A percentile compares a stretch with the other conserved stretches of the same genome.
Conservation (phyloP, 495 filamentous ascomycete genomes). For the Penicillium herquei region DNA sequence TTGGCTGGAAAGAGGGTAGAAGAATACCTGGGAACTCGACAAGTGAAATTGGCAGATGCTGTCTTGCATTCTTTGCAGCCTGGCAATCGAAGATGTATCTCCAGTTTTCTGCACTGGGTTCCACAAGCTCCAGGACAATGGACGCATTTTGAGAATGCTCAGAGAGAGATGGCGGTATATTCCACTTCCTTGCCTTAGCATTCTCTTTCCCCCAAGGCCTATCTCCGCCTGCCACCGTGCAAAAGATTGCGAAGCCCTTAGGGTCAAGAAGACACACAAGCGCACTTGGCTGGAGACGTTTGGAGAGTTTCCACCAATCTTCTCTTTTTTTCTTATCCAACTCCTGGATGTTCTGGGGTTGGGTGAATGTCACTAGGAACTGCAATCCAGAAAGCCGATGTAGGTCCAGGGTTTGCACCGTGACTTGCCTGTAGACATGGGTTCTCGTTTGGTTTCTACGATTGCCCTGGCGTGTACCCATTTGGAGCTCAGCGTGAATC, state of each 20-base stretch:
- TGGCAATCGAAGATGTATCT: neutral
- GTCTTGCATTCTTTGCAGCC: neutral
- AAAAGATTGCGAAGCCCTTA: conserved; percentile 1
- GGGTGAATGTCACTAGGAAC: conserved; percentile 1
- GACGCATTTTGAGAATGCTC: neutral
- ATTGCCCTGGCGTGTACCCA: conserved; percentile 18
- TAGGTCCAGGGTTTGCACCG: neutral
- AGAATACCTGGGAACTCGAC: conserved; percentile 8
- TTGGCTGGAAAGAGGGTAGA: conserved; percentile 2
- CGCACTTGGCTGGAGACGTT: neutral
- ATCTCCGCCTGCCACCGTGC: neutral
- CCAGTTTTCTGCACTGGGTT: neutral
- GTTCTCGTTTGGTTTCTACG: neutral
- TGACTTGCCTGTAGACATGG: conserved; percentile 5
- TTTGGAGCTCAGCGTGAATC: conserved; percentile 1
- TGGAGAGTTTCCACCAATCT: conserved; percentile 5
- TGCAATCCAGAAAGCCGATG: neutral
- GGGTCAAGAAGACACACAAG: conserved; percentile 5
- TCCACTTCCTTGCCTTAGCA: neutral
- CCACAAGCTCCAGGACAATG: conserved; percentile 1
- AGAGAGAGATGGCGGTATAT: neutral
- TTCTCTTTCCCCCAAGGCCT: neutral
- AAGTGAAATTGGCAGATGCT: neutral
- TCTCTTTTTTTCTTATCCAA: neutral
- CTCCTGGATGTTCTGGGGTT: neutral